Conservation (phyloP, 345 rosid species). For the Theobroma cacao region DNA sequence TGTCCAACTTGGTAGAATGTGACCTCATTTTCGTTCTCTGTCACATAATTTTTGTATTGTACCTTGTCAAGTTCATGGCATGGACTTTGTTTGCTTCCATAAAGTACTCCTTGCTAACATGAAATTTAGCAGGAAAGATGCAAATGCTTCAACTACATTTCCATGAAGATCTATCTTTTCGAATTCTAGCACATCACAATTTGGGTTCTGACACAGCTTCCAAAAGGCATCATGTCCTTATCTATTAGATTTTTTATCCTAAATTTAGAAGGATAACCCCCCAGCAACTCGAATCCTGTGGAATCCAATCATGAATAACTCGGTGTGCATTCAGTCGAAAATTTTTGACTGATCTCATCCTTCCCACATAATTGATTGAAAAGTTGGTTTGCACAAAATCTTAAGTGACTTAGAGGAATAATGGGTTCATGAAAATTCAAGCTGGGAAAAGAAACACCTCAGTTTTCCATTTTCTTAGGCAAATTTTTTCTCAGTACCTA, state of each 20-base stretch:
- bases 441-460: neutral
- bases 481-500: neutral
- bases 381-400: neutral
- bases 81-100: neutral
- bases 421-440: neutral
- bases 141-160: no score
- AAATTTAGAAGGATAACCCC: neutral
- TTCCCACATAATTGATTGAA: neutral
- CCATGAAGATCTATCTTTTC: neutral
- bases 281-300: no score
- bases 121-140: neutral
- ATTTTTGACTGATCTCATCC: neutral
- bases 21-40: neutral
- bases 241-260: neutral
- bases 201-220: no score
- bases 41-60: neutral
- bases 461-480: neutral
- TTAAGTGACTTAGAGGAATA: neutral
- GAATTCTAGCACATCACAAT: no score
- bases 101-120: neutral
- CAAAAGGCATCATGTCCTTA: no score
- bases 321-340: neutral
- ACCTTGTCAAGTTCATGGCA: neutral
- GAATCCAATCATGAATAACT: neutral
- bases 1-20: neutral